These are phyloP conservation scores for Allium cepa DNA, from an alignment of 106 monocot species.

Conservation along the genomic window DNA sequence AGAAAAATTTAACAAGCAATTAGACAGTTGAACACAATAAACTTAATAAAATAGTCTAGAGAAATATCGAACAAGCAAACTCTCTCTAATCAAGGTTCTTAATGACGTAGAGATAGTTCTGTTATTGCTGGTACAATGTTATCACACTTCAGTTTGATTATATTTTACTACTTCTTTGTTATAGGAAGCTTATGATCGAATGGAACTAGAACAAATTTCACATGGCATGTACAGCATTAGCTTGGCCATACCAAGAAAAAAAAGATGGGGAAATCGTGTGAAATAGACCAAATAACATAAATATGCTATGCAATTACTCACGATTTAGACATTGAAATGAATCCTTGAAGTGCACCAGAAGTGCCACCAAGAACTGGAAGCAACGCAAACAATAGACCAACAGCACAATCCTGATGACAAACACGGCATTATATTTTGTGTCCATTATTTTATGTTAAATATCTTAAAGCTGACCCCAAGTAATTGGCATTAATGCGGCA, in stretches of 20 bases:
- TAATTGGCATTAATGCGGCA: not conserved
- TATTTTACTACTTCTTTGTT: not conserved
- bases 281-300: not conserved
- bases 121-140: too few relatives aligned
- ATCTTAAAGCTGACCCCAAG: conserved; percentile 3
- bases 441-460: not conserved
- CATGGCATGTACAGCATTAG: not conserved
- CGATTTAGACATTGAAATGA: conserved; percentile 86
- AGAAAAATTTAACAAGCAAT: too few relatives aligned
- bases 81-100: too few relatives aligned
- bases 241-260: not conserved
- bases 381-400: conserved; percentile 91
- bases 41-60: too few relatives aligned
- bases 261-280: not conserved
- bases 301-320: conserved; percentile 22
- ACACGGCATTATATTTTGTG: not conserved
- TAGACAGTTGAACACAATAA: too few relatives aligned
- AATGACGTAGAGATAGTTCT: too few relatives aligned
- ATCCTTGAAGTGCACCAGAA: conserved; percentile 83
- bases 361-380: conserved; percentile 93
- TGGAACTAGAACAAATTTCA: not conserved
- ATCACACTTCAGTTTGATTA: too few relatives aligned
- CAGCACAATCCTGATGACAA: conserved; percentile 82
- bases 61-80: too few relatives aligned
- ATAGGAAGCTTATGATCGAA: not conserved